These are phyloP conservation scores for Hypoxylon sp. DNA, from an alignment of 2,329 filamentous ascomycete species.

Conservation along the genomic window DNA sequence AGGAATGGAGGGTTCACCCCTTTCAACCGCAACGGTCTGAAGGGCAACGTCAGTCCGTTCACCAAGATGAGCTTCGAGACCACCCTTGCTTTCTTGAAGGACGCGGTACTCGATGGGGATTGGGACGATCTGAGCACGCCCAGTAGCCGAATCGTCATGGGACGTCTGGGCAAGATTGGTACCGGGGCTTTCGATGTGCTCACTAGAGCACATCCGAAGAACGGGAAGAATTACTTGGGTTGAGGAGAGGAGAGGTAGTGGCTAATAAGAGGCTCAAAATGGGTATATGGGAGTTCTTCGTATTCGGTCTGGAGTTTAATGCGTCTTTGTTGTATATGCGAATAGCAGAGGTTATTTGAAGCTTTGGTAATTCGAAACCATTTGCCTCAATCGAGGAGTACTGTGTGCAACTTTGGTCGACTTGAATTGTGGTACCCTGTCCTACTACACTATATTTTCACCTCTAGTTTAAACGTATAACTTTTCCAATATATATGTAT, in stretches of 20 bases:
- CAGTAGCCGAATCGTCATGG: constrained; percentile 89
- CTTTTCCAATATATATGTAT: too few species aligned
- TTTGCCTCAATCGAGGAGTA: background rate
- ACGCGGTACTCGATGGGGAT: constrained; percentile 91
- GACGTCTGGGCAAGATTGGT: constrained; percentile 84
- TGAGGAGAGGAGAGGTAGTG: constrained; percentile 25
- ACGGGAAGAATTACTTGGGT: constrained; percentile 56
- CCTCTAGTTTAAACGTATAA: too few species aligned
- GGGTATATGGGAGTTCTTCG: constrained; percentile 25
- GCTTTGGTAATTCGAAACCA: background rate
- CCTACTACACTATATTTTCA: background rate
- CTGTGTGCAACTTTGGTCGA: background rate
- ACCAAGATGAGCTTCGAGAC: constrained; percentile 99
- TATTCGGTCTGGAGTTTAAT: constrained; percentile 17
- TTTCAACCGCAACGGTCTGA: constrained; percentile 92
- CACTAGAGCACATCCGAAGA: constrained; percentile 69
- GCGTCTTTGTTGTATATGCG: constrained; percentile 1
- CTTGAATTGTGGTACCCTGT: background rate
- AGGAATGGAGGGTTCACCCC: constrained; percentile 88
- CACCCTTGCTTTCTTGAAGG: constrained; percentile 91
- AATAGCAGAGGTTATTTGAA: constrained; percentile 16
- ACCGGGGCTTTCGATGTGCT: constrained; percentile 95
- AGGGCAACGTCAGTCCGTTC: constrained; percentile 88
- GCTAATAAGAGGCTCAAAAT: constrained; percentile 5
- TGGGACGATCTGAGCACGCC: constrained; percentile 90